Evolutionary conservation across 1,284 basidiomycete genomes (phyloP), one percentile per base, ranked within the genome.

Genomic region (Ceratobasidium sp.): DNA sequence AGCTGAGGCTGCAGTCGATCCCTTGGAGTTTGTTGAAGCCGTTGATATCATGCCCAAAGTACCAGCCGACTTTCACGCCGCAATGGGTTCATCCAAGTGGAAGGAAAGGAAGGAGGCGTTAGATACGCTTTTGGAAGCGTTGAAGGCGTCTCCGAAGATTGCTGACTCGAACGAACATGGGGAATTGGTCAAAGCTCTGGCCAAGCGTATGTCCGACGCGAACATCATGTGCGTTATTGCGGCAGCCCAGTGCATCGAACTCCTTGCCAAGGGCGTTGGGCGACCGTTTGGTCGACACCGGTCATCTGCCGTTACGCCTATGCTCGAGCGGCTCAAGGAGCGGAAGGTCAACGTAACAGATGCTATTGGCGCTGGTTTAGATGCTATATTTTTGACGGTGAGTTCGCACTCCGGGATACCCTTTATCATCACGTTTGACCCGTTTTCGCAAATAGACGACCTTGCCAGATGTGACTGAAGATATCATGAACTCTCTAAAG

Each of bases 201-300:
- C 94, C 0, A 84, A 86, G 38, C 89, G 94, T 73, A 90, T 98
- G 77, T 88, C 92, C 72, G 97, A 99, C 79, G 91, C 94, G 36
- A 99, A 99, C 80, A 92, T 99, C 78, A 94, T 94, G 77, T 98
- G 97, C 79, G 96, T 98, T 64, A 92, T 95, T 78, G 86, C 88
- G 42, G 94, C 95, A 0, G 92, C 95, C 25, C 88, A 88, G 66
- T 92, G 95, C 77, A 81, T 98, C 74, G 95, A 96, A 77, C 89
- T 87, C 5, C 83, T 99, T 56, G 95, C 95, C 4, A 92, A 90
- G 76, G 95, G 92, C 18, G 82, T 98, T 77, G 88, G 88, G 82
- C 79, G 78, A 5, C 82, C 86, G 1, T 98, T 98, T 79, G 89
- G 86, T 16, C 86, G 87, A 77, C 91, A 92, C 78, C 86, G 90